These are phyloP conservation scores for Geotrichum aggregatum DNA, from an alignment of 1,139 yeast genomes.

Conservation along the genomic window DNA sequence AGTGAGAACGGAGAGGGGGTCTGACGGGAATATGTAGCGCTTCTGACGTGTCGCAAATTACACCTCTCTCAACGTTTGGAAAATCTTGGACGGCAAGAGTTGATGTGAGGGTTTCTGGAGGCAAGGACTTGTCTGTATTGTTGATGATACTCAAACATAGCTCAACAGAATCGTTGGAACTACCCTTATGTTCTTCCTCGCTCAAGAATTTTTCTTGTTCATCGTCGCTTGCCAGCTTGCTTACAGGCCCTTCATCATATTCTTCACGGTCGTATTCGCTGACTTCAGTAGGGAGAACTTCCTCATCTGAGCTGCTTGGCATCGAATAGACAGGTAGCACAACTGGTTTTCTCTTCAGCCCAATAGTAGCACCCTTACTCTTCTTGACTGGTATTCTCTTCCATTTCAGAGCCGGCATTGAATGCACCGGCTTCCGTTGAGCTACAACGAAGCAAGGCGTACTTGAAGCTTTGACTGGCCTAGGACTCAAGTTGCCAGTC, in stretches of 20 bases:
- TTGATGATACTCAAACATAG: too few species aligned
- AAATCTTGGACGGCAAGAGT: too few species aligned
- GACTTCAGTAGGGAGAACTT: background rate
- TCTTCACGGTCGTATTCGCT: background rate
- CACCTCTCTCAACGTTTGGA: too few species aligned
- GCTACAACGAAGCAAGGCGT: background rate
- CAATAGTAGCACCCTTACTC: background rate
- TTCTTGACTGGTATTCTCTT: constrained; percentile 3
- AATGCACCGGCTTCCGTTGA: constrained; percentile 7
- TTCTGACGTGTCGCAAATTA: too few species aligned
- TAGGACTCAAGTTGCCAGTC: background rate
- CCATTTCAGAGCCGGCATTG: constrained; percentile 7
- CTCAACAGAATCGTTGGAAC: too few species aligned
- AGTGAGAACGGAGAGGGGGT: background rate
- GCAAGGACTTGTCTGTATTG: too few species aligned
- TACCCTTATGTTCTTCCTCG: too few species aligned
- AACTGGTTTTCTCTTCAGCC: background rate
- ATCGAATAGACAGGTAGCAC: constrained; percentile 7
- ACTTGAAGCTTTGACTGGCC: background rate
- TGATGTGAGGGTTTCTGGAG: too few species aligned
- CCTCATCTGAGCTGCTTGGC: constrained; percentile 1
- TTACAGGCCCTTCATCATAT: too few species aligned
- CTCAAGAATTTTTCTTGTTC: too few species aligned
- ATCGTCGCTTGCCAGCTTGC: too few species aligned
- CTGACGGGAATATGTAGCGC: too few species aligned